Conservation (phyloP, 1,284 basidiomycete genomes). For the Irpex sp. region DNA sequence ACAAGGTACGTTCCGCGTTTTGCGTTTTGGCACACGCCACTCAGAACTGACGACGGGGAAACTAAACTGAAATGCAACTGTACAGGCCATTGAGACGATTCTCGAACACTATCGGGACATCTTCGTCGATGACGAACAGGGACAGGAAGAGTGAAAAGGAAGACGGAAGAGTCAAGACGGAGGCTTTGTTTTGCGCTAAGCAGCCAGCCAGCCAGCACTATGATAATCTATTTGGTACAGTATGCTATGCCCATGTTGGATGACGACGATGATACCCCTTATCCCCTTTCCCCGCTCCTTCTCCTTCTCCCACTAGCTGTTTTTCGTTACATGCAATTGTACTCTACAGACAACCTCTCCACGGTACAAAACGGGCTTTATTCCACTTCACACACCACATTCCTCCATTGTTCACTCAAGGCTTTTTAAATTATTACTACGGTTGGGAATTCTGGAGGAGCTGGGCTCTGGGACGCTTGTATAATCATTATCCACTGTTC, state of each 20-base stretch:
- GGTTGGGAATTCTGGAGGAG: neutral
- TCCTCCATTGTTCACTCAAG: too few relatives aligned
- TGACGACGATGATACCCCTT: neutral
- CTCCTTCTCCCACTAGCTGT: neutral
- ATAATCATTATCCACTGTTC: neutral
- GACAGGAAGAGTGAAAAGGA: slow-evolving; percentile 9
- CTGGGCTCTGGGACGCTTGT: neutral
- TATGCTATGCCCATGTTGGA: neutral
- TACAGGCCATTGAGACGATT: slow-evolving; percentile 81
- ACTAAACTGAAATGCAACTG: neutral
- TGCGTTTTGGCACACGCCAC: neutral
- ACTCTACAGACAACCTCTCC: neutral
- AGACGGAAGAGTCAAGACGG: neutral
- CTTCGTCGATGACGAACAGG: slow-evolving; percentile 66
- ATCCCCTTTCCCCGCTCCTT: neutral
- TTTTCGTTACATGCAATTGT: neutral
- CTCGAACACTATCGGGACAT: slow-evolving; percentile 83
- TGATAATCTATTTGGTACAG: neutral
- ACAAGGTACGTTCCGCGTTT: slow-evolving; percentile 41
- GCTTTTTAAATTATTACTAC: too few relatives aligned
- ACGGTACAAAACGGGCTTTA: neutral
- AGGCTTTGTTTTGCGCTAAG: neutral
- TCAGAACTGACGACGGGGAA: neutral
- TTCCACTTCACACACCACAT: neutral
- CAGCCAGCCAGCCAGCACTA: neutral